Evolutionary conservation across 2,329 filamentous ascomycete species (phyloP).

Genomic region (Decorospora gaudefroyi): DNA sequence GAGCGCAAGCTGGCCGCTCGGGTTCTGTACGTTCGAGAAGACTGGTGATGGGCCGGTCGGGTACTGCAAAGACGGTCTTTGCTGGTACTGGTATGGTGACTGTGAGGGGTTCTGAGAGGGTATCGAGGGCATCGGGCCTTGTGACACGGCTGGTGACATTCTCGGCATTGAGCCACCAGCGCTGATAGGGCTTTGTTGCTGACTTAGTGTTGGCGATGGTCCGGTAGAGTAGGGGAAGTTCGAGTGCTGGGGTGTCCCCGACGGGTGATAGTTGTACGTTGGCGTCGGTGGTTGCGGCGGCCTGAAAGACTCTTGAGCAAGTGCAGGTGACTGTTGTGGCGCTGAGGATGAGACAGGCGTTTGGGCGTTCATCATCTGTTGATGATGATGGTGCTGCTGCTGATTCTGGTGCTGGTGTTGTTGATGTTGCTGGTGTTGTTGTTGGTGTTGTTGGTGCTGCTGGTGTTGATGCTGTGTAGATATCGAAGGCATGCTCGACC

Average conservation of each 20-base stretch:
- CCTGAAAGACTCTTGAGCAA: constrained; percentile 63
- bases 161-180: constrained; percentile 52
- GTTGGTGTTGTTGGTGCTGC: constrained; percentile 45
- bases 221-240: constrained; percentile 56
- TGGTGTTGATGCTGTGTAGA: constrained; percentile 49
- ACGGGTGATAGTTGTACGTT: constrained; percentile 65
- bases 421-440: constrained; percentile 20
- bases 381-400: constrained; percentile 32
- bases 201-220: constrained; percentile 51
- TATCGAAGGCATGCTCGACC: constrained; percentile 54
- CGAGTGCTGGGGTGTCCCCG: constrained; percentile 56
- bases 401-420: constrained; percentile 41
- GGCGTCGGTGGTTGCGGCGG: constrained; percentile 63
- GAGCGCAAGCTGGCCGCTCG: constrained; percentile 71
- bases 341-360: constrained; percentile 47
- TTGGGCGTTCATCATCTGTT: constrained; percentile 55
- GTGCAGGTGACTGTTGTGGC: constrained; percentile 57
- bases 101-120: constrained; percentile 55
- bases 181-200: constrained; percentile 56
- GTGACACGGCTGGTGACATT: constrained; percentile 58
- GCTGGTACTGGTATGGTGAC: constrained; percentile 54
- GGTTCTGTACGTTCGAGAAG: constrained; percentile 78
- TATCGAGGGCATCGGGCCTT: constrained; percentile 51
- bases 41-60: constrained; percentile 64
- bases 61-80: constrained; percentile 49